phyloP scores from a whole-genome alignment of 2,329 filamentous ascomycete genomes.

The Westerdykella sp. region DNA sequence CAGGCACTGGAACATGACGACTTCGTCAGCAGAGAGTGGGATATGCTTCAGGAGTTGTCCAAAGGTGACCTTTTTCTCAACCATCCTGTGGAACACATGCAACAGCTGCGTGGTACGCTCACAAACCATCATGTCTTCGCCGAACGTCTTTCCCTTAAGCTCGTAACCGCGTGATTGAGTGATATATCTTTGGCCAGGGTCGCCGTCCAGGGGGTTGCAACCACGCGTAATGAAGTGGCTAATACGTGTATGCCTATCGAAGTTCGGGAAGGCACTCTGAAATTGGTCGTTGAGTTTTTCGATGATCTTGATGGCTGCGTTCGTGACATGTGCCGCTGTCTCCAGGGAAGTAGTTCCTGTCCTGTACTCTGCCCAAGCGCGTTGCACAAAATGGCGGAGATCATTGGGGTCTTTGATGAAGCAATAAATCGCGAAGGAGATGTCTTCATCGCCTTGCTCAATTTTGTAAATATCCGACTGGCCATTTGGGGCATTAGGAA shows the following conservation, averaged over 20 bases:
- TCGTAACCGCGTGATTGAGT: too few relatives aligned
- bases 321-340: slow-evolving; percentile 29
- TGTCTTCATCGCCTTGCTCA: slow-evolving; percentile 7
- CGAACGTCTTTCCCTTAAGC: too few relatives aligned
- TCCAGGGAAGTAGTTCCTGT: slow-evolving; percentile 25
- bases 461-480: slow-evolving; percentile 5
- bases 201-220: too few relatives aligned
- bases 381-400: slow-evolving; percentile 21
- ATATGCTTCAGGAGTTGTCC: too few relatives aligned
- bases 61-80: too few relatives aligned
- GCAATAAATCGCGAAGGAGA: slow-evolving; percentile 16
- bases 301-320: slow-evolving; percentile 24
- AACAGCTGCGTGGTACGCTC: too few relatives aligned
- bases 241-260: neutral
- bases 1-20: neutral
- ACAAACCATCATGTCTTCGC: too few relatives aligned
- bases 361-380: slow-evolving; percentile 28
- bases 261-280: neutral
- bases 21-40: neutral
- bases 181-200: too few relatives aligned
- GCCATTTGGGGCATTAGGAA: neutral
- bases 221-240: too few relatives aligned
- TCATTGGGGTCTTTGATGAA: slow-evolving; percentile 27
- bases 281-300: slow-evolving; percentile 13
- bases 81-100: too few relatives aligned